phyloP scores from a whole-genome alignment of 2,329 filamentous ascomycete genomes.

The Ophiocordyceps sinensis region DNA sequence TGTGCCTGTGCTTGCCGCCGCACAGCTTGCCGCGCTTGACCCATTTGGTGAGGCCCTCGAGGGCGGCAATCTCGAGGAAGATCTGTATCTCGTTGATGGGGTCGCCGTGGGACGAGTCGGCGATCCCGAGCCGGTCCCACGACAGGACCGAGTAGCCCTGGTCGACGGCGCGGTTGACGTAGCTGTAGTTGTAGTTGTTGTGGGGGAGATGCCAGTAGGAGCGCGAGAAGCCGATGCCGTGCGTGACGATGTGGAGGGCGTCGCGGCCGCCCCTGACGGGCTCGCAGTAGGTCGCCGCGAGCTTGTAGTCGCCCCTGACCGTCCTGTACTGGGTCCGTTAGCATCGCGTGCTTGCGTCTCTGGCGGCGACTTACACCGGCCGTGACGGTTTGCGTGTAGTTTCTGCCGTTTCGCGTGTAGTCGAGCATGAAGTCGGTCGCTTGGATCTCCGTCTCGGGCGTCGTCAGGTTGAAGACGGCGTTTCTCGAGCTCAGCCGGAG shows the following conservation, averaged over 20 bases:
- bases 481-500: conserved; percentile 40
- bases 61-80: conserved; percentile 41
- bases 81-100: conserved; percentile 45
- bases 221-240: conserved; percentile 24
- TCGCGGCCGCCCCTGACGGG: conserved; percentile 29
- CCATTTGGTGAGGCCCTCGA: conserved; percentile 35
- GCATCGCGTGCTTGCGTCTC: background rate
- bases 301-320: conserved; percentile 37
- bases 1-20: conserved; percentile 19
- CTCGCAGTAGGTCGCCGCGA: conserved; percentile 46
- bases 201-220: conserved; percentile 48
- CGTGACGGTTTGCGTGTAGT: conserved; percentile 30
- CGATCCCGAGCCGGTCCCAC: conserved; percentile 49
- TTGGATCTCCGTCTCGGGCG: conserved; percentile 37
- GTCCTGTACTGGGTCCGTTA: conserved; percentile 25
- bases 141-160: conserved; percentile 43
- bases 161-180: conserved; percentile 39
- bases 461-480: conserved; percentile 33
- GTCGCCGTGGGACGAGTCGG: conserved; percentile 41
- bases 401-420: conserved; percentile 30
- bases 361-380: conserved; percentile 21
- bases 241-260: conserved; percentile 24
- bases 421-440: conserved; percentile 40
- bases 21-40: conserved; percentile 31
- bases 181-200: conserved; percentile 47